Evolutionary conservation across 2,329 filamentous ascomycete genomes (phyloP), one percentile per base, ranked within the genome.

Genomic region (Colletotrichum sp.): DNA sequence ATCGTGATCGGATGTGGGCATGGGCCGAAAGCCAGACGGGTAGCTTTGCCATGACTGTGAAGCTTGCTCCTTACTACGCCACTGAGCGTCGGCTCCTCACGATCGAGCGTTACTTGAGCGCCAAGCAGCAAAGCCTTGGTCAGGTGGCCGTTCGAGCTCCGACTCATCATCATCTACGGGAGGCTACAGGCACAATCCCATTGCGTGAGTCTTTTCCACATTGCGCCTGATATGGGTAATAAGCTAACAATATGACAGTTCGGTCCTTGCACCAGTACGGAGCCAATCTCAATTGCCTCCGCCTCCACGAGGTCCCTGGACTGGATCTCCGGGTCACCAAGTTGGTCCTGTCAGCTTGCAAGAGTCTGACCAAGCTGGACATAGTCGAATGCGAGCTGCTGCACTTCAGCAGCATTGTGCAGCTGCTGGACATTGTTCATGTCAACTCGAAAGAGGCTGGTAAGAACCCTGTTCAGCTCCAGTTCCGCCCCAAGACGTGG

Each of bases 371-470:
- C 59, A 55, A 69, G 0, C 36, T 85, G 2, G 77, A 79, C 8
- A 64, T 84, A 1, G 76, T 82, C 32, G 78, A 81, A 8, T 84
- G 83, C 67, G 82, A 83, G 16, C 70, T 84, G 0, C 39, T 85
- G 1, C 79, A 81, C 63, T 77, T 85, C 16, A 78, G 78, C 2
- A 24, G 69, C 5, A 77, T 81, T 2, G 55, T 75, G 8, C 34
- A 60, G 0, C 34, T 85, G 0, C 21, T 85, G 6, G 36, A 79
- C 1, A 8, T 71, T 1, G 28, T 83, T 1, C 76, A 71, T 0
- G 77, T 74, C 39, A 81, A 82, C 60, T 62, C 18, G 4, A 69
- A 16, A 28, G 69, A 66, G 5, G 49, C 68, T 4, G 36, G 79
- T 18, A 81, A 79, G 16, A 78, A 72, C 4, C 81, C 57, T 6